Conservation (phyloP, 1,139 yeast species). For the Pichia sp. region DNA sequence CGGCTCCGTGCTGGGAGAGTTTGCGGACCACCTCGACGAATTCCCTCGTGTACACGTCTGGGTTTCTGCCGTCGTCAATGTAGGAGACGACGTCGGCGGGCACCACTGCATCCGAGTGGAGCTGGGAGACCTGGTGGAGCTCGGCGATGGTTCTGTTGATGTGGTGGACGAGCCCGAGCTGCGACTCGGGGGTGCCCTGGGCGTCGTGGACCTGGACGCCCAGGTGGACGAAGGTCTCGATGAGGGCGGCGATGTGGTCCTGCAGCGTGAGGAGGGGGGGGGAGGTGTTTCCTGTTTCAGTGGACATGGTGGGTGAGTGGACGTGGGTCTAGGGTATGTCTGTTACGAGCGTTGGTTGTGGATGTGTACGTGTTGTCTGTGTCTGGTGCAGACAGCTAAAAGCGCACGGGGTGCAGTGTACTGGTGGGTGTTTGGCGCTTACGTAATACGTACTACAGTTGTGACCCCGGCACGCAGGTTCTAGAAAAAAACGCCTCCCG, state of each 20-base stretch:
- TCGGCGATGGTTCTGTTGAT: conserved; percentile 22
- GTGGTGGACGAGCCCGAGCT: conserved; percentile 43
- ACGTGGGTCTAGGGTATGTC: neutral
- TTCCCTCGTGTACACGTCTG: conserved; percentile 94
- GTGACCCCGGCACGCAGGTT: too few relatives aligned
- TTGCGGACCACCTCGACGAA: conserved; percentile 88
- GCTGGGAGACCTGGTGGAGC: neutral
- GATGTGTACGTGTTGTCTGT: too few relatives aligned
- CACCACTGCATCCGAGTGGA: conserved; percentile 30
- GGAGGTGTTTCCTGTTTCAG: conserved; percentile 23
- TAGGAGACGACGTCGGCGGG: conserved; percentile 77
- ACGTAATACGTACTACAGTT: too few relatives aligned
- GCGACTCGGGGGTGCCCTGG: conserved; percentile 70
- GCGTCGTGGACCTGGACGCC: conserved; percentile 92
- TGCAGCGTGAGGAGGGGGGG: conserved; percentile 38
- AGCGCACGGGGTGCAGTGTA: too few relatives aligned
- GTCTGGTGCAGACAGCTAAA: too few relatives aligned
- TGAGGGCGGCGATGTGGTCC: conserved; percentile 29
- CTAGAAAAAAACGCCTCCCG: too few relatives aligned
- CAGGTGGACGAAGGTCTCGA: conserved; percentile 81
- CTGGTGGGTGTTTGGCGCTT: too few relatives aligned
- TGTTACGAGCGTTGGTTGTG: too few relatives aligned
- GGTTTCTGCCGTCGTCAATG: conserved; percentile 93
- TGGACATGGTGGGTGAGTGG: conserved; percentile 22
- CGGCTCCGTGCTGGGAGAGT: conserved; percentile 81